Conservation (phyloP, 495 filamentous ascomycete species). For the Platismatia glauca region DNA sequence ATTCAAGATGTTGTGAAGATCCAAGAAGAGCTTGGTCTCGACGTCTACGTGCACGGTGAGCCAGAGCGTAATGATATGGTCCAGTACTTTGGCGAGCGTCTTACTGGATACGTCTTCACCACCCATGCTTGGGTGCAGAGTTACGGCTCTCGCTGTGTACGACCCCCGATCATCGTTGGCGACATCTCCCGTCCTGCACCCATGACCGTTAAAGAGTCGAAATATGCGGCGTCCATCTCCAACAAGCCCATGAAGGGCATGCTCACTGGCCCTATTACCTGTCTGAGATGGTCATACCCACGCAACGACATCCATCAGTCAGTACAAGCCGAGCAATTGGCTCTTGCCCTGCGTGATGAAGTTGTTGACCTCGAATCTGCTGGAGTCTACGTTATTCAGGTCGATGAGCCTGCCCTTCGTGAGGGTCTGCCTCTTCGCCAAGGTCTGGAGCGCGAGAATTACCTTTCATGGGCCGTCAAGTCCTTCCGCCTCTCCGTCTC, state of each 20-base stretch:
- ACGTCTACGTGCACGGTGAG: constrained; percentile 96
- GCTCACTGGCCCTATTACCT: constrained; percentile 98
- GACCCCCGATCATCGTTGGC: constrained; percentile 95
- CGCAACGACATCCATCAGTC: constrained; percentile 99
- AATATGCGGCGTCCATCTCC: constrained; percentile 91
- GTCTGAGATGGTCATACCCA: constrained; percentile 98
- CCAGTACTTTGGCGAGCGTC: constrained; percentile 97
- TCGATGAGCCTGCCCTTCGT: constrained; percentile 97
- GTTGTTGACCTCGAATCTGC: constrained; percentile 94
- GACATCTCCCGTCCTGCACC: constrained; percentile 91
- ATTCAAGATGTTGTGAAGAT: constrained; percentile 87
- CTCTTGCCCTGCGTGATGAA: constrained; percentile 95
- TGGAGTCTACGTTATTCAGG: constrained; percentile 95
- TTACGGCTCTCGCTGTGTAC: constrained; percentile 96
- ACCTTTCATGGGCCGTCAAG: constrained; percentile 93
- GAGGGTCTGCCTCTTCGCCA: constrained; percentile 95
- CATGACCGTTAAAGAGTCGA: constrained; percentile 99
- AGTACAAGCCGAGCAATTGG: constrained; percentile 95
- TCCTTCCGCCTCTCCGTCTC: constrained; percentile 91
- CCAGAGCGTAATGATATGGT: constrained; percentile 99
- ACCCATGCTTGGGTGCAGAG: constrained; percentile 97
- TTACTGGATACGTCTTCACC: constrained; percentile 96
- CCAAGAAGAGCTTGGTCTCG: constrained; percentile 93
- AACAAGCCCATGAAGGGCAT: constrained; percentile 99
- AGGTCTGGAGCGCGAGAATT: constrained; percentile 85